These are phyloP conservation scores for Tremella mesenterica DNA, from an alignment of 768 basidiomycete species.

Conservation along the genomic window DNA sequence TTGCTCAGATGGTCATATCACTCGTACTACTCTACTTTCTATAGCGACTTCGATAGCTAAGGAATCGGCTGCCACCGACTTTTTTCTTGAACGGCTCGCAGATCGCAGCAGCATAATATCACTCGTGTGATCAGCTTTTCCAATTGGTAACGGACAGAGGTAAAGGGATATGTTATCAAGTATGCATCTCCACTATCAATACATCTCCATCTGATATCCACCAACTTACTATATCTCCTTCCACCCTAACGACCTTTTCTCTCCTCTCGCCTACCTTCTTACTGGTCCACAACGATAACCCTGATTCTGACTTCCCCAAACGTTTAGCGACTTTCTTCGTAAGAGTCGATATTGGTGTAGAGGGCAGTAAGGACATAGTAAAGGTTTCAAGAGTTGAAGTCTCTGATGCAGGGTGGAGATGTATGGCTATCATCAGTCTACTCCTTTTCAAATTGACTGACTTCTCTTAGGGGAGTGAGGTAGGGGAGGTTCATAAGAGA, in stretches of 20 bases:
- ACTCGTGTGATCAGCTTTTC: no score
- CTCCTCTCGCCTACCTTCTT: slow-evolving; percentile 5
- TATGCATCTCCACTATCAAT: slow-evolving; percentile 9
- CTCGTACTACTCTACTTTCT: no score
- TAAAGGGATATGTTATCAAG: no score
- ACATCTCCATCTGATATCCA: slow-evolving; percentile 25
- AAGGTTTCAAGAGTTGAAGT: not conserved
- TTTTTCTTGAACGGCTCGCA: no score
- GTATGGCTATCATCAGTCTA: not conserved
- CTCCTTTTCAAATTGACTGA: not conserved
- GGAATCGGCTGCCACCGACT: no score
- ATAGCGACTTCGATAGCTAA: no score
- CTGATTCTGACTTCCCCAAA: slow-evolving; percentile 1
- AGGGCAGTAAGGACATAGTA: slow-evolving; percentile 4
- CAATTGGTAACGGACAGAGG: no score
- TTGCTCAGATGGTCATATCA: no score
- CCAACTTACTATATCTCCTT: slow-evolving; percentile 14
- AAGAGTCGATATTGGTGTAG: slow-evolving; percentile 2
- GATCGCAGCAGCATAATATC: no score
- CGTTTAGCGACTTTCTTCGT: not conserved
- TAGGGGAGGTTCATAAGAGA: no score
- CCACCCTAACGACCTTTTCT: slow-evolving; percentile 3
- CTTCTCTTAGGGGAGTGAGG: not conserved
- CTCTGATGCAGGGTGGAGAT: not conserved
- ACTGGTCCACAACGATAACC: slow-evolving; percentile 3